Evolutionary conservation across 164 flowering plant species (phyloP).

Genomic region (Piper betle): DNA sequence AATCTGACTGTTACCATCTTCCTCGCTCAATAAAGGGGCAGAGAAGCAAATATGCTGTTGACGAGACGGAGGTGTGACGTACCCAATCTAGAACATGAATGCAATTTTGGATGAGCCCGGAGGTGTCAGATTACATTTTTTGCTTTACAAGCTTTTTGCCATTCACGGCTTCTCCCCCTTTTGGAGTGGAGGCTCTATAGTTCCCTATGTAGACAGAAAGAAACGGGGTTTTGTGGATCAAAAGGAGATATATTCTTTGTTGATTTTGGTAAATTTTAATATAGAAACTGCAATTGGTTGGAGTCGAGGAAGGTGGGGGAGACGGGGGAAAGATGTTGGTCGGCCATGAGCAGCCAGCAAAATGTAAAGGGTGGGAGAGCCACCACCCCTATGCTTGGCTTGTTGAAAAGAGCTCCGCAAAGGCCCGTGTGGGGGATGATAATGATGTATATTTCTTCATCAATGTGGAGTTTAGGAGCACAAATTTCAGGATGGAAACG

Average conservation of each 20-base stretch:
- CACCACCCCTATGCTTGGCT: neutral
- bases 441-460: conserved; percentile 1
- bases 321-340: neutral
- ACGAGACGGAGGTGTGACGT: neutral
- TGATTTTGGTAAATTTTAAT: neutral
- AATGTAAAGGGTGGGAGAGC: neutral
- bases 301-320: neutral
- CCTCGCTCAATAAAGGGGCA: neutral
- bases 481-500: neutral
- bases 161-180: neutral
- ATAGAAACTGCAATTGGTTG: neutral
- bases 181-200: neutral
- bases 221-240: neutral
- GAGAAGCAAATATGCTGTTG: neutral
- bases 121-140: neutral
- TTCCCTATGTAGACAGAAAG: neutral
- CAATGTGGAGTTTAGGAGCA: neutral
- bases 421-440: neutral
- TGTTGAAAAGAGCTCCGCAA: neutral
- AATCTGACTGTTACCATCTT: neutral
- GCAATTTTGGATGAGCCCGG: neutral
- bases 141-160: neutral
- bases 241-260: conserved; percentile 2
- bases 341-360: conserved; percentile 1
- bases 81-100: neutral